Evolutionary conservation across 2,329 filamentous ascomycete species (phyloP).

Genomic region (Magnaporthiopsis rhizophila): DNA sequence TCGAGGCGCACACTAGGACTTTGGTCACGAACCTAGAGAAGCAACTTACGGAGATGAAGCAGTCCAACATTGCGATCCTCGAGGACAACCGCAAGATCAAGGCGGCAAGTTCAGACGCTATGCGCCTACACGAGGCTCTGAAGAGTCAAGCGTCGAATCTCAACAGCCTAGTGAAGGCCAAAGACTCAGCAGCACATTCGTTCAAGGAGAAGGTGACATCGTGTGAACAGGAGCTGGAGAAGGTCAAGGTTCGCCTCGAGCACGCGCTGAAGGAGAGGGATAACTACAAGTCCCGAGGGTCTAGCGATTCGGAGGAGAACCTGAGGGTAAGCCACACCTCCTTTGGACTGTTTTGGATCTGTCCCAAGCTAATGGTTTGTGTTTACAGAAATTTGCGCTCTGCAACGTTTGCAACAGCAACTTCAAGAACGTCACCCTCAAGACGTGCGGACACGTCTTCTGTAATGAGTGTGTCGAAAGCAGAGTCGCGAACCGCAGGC

Average conservation of each 20-base stretch:
- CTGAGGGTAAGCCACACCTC: constrained; percentile 59
- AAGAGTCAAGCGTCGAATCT: constrained; percentile 71
- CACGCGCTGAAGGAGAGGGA: constrained; percentile 77
- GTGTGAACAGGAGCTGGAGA: constrained; percentile 70
- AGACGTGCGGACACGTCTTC: constrained; percentile 91
- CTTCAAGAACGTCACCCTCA: constrained; percentile 90
- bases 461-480: constrained; percentile 88
- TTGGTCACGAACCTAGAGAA: constrained; percentile 83
- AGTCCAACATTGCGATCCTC: constrained; percentile 63
- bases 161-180: constrained; percentile 63
- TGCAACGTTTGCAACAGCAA: constrained; percentile 90
- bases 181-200: constrained; percentile 53
- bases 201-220: constrained; percentile 50
- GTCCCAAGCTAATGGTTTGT: neutral
- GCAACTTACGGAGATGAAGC: constrained; percentile 75
- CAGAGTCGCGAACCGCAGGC: constrained; percentile 77
- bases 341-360: neutral
- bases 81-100: constrained; percentile 71
- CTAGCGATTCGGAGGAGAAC: constrained; percentile 74
- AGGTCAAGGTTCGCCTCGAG: constrained; percentile 67
- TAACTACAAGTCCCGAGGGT: constrained; percentile 79
- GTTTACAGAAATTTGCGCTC: constrained; percentile 61
- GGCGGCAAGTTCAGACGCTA: constrained; percentile 60
- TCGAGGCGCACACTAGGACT: constrained; percentile 68
- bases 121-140: constrained; percentile 61